Percentiles rank a stretch among this genome's conserved stretches.
Evolutionary conservation across 306 rosid species (phyloP).

Genomic region (Cicer judaicum): DNA sequence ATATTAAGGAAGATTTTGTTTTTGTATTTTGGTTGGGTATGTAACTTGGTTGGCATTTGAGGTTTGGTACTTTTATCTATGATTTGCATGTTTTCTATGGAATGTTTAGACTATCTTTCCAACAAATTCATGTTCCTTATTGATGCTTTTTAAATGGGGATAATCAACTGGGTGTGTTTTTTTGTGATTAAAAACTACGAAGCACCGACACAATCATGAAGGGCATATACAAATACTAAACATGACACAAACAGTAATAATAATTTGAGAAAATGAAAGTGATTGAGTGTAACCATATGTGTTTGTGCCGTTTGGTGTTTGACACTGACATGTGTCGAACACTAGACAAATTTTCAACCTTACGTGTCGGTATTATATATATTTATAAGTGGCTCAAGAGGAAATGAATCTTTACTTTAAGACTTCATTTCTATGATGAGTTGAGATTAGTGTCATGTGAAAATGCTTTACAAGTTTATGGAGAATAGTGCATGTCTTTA

Average conservation of each 20-base stretch:
- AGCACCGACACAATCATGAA: no score
- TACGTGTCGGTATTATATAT: no score
- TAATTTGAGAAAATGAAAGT: not conserved
- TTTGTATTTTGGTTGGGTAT: slow-evolving; percentile 3
- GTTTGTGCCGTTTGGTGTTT: not conserved
- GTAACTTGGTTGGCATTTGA: slow-evolving; percentile 27
- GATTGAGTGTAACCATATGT: not conserved
- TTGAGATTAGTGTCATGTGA: not conserved
- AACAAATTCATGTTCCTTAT: not conserved
- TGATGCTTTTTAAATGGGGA: slow-evolving; percentile 14
- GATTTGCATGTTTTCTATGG: slow-evolving; percentile 45
- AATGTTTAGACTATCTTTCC: slow-evolving; percentile 31
- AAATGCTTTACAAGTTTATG: not conserved
- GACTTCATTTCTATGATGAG: not conserved
- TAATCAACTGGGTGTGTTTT: slow-evolving; percentile 5
- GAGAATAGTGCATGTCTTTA: not conserved
- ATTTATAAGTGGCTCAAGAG: slow-evolving; percentile 7
- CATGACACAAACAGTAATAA: not conserved
- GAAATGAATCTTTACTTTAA: not conserved
- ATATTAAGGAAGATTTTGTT: not conserved
- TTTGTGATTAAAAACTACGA: not conserved
- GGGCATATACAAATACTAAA: no score
- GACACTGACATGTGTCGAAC: no score
- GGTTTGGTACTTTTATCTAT: slow-evolving; percentile 19
- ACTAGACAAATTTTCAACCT: no score